Base-by-base conservation (phyloP, 441 rosid genomes). In the Adansonia rubrostipa region DNA sequence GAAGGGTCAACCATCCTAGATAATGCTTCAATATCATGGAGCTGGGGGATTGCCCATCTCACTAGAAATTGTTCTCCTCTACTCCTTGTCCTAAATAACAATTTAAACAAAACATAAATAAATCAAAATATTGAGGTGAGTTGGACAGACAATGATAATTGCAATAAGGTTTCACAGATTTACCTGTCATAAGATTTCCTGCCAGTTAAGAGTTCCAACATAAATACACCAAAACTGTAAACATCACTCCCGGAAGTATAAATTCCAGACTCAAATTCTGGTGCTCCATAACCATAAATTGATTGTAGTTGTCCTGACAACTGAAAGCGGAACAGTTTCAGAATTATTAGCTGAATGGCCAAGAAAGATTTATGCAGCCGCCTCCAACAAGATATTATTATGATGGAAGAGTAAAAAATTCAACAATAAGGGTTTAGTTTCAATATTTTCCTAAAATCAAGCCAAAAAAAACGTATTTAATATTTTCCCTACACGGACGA, bases 21-120 rank as follows among this genome's bases (percentile, higher is more conserved):
- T 80, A 97, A 84, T 70, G 97, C 94, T 84, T 95, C 89, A 2
- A 97, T 95, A 85, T 97, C 99, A 42, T 96, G 98, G 71, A 94
- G 96, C 82, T 92, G 99, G 0, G 97, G 95, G 71, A 95, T 84
- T 6, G 99, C 99, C 99, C 99, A 97, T 84, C 97, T 90, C 76
- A 97, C 99, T 61, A 97, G 86, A 83, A 87, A 95, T 79, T 95
- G 98, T 78, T 95, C 99, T 8, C 87, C 93, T 67, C 99, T 90
- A 82, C 33, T 86, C 48, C 93, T 85, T 51, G 88, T 82, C 82
- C 99, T 97, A 54, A 14, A 77, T 13, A 66, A 63, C 77, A 78
- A 63, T 75, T 71, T 72, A 14, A 63, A 66, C 63, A 56, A 51
- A 62, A 58, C 62, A 50, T 17, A 63, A 53, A 5, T 40, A 53